Evolutionary conservation across 306 rosid genomes (phyloP).

Genomic region (Prunus armeniaca): DNA sequence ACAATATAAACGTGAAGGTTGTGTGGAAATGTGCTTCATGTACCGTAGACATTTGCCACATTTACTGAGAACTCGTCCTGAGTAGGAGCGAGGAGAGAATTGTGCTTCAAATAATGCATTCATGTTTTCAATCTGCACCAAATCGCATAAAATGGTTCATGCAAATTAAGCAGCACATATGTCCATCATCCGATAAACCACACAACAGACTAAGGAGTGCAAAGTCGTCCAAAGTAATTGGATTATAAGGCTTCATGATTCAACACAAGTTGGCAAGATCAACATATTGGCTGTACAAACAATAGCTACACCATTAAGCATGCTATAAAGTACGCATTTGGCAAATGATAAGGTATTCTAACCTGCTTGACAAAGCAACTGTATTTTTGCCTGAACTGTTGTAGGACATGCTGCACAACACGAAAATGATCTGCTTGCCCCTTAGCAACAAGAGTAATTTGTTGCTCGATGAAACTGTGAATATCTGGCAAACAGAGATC

Average conservation of each 20-base stretch:
- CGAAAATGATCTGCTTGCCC: constrained; percentile 87
- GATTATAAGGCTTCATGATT: background rate
- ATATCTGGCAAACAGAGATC: constrained; percentile 97
- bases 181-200: too few relatives aligned
- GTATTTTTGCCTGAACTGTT: constrained; percentile 82
- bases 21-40: constrained; percentile 84
- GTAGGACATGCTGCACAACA: too few relatives aligned
- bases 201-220: background rate
- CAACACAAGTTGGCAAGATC: constrained; percentile 4
- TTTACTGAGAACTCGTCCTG: constrained; percentile 79
- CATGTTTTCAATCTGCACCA: constrained; percentile 88
- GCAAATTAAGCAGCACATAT: background rate
- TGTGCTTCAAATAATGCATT: constrained; percentile 95
- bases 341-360: constrained; percentile 11
- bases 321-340: background rate
- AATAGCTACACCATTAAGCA: constrained; percentile 5
- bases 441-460: constrained; percentile 84
- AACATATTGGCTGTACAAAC: background rate
- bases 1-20: constrained; percentile 81
- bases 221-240: background rate
- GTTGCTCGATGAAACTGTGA: constrained; percentile 97
- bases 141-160: constrained; percentile 14
- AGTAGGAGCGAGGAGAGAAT: constrained; percentile 75
- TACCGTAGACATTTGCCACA: constrained; percentile 95
- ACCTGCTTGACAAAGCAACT: constrained; percentile 91